phyloP scores from a whole-genome alignment of 371 early-diverging fungal species.

The Lichtheimia ornata region DNA sequence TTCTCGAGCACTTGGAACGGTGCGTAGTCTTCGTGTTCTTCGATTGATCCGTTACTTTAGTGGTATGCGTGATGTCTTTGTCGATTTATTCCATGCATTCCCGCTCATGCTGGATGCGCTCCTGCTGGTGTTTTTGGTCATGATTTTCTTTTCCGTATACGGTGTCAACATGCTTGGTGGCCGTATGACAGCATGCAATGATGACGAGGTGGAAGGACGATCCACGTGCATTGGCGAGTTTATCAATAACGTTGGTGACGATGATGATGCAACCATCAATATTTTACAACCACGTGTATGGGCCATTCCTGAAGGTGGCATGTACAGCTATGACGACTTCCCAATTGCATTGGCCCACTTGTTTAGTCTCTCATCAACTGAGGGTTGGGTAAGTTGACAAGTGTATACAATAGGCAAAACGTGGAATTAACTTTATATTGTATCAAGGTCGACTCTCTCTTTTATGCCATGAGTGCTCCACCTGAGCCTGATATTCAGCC shows the following conservation, averaged over 20 bases:
- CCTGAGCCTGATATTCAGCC: conserved; percentile 53
- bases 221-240: conserved; percentile 55
- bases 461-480: conserved; percentile 55
- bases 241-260: conserved; percentile 31
- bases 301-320: conserved; percentile 51
- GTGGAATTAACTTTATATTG: background rate
- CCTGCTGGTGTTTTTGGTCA: conserved; percentile 50
- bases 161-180: conserved; percentile 64
- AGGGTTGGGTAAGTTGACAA: conserved; percentile 53
- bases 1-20: conserved; percentile 44
- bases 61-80: conserved; percentile 59
- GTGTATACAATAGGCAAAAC: conserved; percentile 16
- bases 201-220: conserved; percentile 28
- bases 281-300: conserved; percentile 53
- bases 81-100: conserved; percentile 53
- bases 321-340: conserved; percentile 54
- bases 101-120: conserved; percentile 62
- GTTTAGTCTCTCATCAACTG: conserved; percentile 60
- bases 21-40: conserved; percentile 59
- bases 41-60: conserved; percentile 62
- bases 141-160: conserved; percentile 61
- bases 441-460: conserved; percentile 38
- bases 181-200: conserved; percentile 58
- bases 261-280: conserved; percentile 26
- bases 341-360: conserved; percentile 47